Evolutionary conservation across 305 asterid species (phyloP).

Genomic region (Solanum hybrid): DNA sequence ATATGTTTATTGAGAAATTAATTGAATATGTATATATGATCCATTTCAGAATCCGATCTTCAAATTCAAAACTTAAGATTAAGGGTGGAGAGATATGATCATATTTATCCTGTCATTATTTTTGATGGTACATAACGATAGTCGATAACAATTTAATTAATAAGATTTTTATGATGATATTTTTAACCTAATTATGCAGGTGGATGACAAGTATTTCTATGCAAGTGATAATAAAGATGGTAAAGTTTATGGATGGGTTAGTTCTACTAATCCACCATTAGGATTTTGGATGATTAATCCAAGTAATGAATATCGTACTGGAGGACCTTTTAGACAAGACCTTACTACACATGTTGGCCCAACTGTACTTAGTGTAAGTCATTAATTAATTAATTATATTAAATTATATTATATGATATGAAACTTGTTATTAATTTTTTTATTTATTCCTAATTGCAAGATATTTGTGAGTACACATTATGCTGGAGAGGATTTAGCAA

Average conservation of each 20-base stretch:
- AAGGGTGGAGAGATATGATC: not conserved
- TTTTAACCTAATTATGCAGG: slow-evolving; percentile 18
- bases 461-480: slow-evolving; percentile 58
- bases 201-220: slow-evolving; percentile 59
- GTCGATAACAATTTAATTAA: not conserved
- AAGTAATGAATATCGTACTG: slow-evolving; percentile 47
- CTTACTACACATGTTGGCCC: slow-evolving; percentile 68
- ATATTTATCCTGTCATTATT: not conserved
- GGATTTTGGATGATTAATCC: slow-evolving; percentile 78
- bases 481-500: slow-evolving; percentile 39
- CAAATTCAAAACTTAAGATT: not conserved
- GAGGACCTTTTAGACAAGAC: slow-evolving; percentile 63
- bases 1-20: not conserved
- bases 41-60: too few species aligned
- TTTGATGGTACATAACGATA: not conserved
- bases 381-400: not conserved
- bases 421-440: not conserved
- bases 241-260: slow-evolving; percentile 58
- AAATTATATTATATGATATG: not conserved
- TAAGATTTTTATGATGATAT: not conserved
- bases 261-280: slow-evolving; percentile 17
- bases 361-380: slow-evolving; percentile 38
- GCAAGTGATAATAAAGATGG: slow-evolving; percentile 48
- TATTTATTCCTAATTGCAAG: slow-evolving; percentile 13
- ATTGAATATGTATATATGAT: not conserved